These are phyloP conservation scores for Aquilaria yunnanensis DNA, from an alignment of 345 rosid genomes.

Conservation along the genomic window DNA sequence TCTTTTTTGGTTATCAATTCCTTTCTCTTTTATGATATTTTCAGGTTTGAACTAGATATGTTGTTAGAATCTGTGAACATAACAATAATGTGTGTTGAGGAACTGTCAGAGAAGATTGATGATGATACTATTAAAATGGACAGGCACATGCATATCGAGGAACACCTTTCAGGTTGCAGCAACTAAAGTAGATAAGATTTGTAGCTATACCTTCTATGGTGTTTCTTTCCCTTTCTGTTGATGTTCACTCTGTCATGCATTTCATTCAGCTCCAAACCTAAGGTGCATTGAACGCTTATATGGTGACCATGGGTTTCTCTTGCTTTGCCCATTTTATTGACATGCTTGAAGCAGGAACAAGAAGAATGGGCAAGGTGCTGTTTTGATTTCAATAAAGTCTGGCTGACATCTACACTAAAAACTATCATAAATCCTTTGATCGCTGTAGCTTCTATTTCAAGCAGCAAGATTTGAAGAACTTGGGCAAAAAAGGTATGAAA, in stretches of 20 bases:
- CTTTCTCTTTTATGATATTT: constrained; percentile 9
- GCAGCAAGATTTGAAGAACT: constrained; percentile 93
- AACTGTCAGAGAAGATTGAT: constrained; percentile 66
- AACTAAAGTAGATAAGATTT: constrained; percentile 8
- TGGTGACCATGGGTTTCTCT: constrained; percentile 93
- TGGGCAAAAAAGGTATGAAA: constrained; percentile 76
- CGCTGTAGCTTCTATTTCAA: constrained; percentile 97
- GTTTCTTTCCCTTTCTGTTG: constrained; percentile 16
- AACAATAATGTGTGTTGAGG: constrained; percentile 80
- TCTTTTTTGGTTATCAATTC: no score
- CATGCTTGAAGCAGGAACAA: constrained; percentile 94
- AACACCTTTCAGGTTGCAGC: constrained; percentile 74
- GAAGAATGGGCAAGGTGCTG: constrained; percentile 96
- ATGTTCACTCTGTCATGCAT: constrained; percentile 12
- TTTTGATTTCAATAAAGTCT: constrained; percentile 90
- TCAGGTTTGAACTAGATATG: constrained; percentile 99
- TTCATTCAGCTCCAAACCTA: constrained; percentile 62
- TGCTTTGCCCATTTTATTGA: constrained; percentile 88
- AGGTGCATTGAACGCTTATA: constrained; percentile 96
- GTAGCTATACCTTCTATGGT: neutral
- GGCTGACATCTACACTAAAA: constrained; percentile 93
- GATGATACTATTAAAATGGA: constrained; percentile 53
- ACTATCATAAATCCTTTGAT: constrained; percentile 93
- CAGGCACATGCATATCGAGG: constrained; percentile 54
- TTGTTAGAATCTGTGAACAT: constrained; percentile 84